phyloP scores from a whole-genome alignment of 2,329 filamentous ascomycete genomes.

The Dactylellina cionopaga region DNA sequence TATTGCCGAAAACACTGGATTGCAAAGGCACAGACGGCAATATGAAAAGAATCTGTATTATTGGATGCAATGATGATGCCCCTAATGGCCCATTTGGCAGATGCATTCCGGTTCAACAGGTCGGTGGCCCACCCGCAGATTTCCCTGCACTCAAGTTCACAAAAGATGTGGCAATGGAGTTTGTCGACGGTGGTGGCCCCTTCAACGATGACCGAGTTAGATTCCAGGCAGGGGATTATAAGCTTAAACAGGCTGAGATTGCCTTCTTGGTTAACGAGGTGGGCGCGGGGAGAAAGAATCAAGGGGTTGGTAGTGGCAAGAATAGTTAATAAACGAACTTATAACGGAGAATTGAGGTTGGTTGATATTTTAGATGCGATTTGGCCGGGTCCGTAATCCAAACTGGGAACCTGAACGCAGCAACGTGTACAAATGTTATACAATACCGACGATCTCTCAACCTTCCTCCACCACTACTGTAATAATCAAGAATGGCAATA shows the following conservation, averaged over 20 bases:
- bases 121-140: background rate
- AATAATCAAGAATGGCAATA: no score
- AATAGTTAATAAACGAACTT: no score
- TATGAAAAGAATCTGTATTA: conserved; percentile 5
- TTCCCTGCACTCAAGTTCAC: background rate
- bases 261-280: conserved; percentile 8
- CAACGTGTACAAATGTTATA: no score
- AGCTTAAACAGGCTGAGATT: conserved; percentile 25
- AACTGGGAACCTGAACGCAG: no score
- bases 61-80: conserved; percentile 25
- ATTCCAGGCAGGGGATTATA: conserved; percentile 16
- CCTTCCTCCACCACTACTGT: no score
- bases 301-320: no score
- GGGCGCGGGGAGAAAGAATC: no score
- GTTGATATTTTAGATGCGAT: no score
- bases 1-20: conserved; percentile 10
- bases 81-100: conserved; percentile 18
- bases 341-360: no score
- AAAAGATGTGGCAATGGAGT: background rate
- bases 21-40: background rate
- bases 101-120: conserved; percentile 23
- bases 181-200: background rate
- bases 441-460: no score
- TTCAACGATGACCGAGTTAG: background rate
- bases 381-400: no score